A percentile compares a stretch with the other conserved stretches of the same genome.
These are phyloP conservation scores for Paecilomyces variotii DNA, from an alignment of 2,329 filamentous ascomycete species.

Conservation along the genomic window DNA sequence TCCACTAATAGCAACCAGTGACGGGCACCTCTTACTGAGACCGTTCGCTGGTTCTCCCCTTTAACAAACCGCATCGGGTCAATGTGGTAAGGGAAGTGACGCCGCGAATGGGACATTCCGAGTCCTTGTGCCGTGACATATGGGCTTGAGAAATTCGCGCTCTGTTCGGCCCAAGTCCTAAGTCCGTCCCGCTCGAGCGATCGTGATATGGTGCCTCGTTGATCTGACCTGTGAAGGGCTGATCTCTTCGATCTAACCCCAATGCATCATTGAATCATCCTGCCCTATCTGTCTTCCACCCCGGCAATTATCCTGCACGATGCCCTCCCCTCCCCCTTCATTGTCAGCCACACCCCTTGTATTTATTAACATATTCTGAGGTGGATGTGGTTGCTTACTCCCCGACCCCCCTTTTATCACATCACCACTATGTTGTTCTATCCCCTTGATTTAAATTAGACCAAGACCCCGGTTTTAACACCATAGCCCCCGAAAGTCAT, in stretches of 20 bases:
- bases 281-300: neutral
- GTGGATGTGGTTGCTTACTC: conserved; percentile 5
- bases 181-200: neutral
- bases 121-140: neutral
- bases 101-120: conserved; percentile 6
- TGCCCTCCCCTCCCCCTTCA: neutral
- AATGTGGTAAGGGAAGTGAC: conserved; percentile 12
- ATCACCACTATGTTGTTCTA: conserved; percentile 12
- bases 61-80: conserved; percentile 6
- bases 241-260: neutral
- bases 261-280: neutral
- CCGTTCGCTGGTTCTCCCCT: conserved; percentile 5
- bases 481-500: conserved; percentile 24
- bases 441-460: conserved; percentile 27
- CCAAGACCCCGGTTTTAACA: conserved; percentile 22
- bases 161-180: neutral
- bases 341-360: neutral
- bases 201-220: neutral
- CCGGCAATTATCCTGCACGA: neutral
- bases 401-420: conserved; percentile 4
- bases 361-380: neutral
- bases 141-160: neutral
- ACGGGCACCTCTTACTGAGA: conserved; percentile 7
- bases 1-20: conserved; percentile 5
- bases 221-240: neutral